These are phyloP conservation scores for Leccinum boreale DNA, from an alignment of 768 basidiomycete species.

Conservation along the genomic window DNA sequence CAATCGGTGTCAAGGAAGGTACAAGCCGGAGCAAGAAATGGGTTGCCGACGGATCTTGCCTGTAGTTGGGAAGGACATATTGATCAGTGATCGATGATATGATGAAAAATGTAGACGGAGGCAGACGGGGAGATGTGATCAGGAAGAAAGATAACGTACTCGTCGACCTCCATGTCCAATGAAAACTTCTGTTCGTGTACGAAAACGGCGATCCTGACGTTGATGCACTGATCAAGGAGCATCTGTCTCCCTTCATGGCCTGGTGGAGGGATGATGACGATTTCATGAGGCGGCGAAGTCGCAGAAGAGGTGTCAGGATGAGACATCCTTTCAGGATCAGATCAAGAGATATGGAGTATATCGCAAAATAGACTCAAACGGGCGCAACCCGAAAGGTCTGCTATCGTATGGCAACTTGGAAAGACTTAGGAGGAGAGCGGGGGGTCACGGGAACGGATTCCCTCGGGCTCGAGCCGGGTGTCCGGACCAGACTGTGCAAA, in stretches of 20 bases:
- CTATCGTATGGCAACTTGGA: conserved; percentile 1
- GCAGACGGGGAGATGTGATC: conserved; percentile 8
- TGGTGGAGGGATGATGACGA: conserved; percentile 42
- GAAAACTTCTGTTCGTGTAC: conserved; percentile 60
- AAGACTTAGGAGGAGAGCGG: neutral
- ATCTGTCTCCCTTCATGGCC: conserved; percentile 37
- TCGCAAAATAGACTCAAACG: conserved; percentile 18
- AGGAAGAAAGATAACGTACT: conserved; percentile 41
- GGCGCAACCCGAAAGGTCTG: neutral
- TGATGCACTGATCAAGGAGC: conserved; percentile 64
- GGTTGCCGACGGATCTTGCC: conserved; percentile 58
- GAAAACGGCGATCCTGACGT: conserved; percentile 51
- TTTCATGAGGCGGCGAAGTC: conserved; percentile 49
- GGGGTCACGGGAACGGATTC: conserved; percentile 15
- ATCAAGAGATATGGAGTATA: conserved; percentile 2
- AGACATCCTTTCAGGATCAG: conserved; percentile 11
- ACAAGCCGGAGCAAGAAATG: conserved; percentile 72
- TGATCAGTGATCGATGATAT: conserved; percentile 7
- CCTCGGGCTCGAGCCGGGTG: conserved; percentile 13
- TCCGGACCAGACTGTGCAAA: conserved; percentile 11
- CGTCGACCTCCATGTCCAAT: conserved; percentile 71
- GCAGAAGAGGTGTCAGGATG: conserved; percentile 8
- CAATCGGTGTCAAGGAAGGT: conserved; percentile 60
- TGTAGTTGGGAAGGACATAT: conserved; percentile 26
- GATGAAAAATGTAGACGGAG: conserved; percentile 3